phyloP scores from a whole-genome alignment of 164 flowering plant genomes.

The Annona squamosa region DNA sequence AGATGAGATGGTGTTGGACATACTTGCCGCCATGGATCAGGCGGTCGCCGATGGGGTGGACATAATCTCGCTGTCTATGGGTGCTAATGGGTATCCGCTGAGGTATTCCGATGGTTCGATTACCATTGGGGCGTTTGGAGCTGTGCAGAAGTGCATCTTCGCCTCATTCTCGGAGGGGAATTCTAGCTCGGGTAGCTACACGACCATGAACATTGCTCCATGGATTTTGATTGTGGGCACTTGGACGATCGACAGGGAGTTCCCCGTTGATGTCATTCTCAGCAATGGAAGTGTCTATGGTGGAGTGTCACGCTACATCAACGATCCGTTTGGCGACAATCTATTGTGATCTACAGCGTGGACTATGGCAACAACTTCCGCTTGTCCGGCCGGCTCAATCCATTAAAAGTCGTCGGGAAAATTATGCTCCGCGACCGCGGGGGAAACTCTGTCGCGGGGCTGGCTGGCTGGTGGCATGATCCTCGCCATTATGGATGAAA shows the following conservation, averaged over 20 bases:
- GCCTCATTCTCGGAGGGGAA: slow-evolving; percentile 90
- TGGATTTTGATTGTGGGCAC: slow-evolving; percentile 94
- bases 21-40: slow-evolving; percentile 24
- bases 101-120: slow-evolving; percentile 57
- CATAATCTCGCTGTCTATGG: slow-evolving; percentile 81
- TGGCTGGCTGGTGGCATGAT: slow-evolving; percentile 76
- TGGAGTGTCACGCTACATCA: slow-evolving; percentile 74
- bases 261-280: slow-evolving; percentile 71
- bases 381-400: slow-evolving; percentile 30
- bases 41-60: slow-evolving; percentile 68
- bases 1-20: slow-evolving; percentile 5
- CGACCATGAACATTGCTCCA: slow-evolving; percentile 78
- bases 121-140: slow-evolving; percentile 83
- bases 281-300: slow-evolving; percentile 55
- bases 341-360: slow-evolving; percentile 32
- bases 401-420: slow-evolving; percentile 53
- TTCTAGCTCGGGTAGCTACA: slow-evolving; percentile 60
- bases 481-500: slow-evolving; percentile 53
- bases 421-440: slow-evolving; percentile 84
- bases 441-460: slow-evolving; percentile 61
- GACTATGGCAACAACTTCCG: slow-evolving; percentile 49
- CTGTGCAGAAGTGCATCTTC: slow-evolving; percentile 48
- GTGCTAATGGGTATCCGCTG: slow-evolving; percentile 38
- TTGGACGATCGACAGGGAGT: slow-evolving; percentile 77
- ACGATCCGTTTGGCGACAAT: slow-evolving; percentile 16